Conservation (phyloP, 768 basidiomycete species). For the Myochromella boudieri region DNA sequence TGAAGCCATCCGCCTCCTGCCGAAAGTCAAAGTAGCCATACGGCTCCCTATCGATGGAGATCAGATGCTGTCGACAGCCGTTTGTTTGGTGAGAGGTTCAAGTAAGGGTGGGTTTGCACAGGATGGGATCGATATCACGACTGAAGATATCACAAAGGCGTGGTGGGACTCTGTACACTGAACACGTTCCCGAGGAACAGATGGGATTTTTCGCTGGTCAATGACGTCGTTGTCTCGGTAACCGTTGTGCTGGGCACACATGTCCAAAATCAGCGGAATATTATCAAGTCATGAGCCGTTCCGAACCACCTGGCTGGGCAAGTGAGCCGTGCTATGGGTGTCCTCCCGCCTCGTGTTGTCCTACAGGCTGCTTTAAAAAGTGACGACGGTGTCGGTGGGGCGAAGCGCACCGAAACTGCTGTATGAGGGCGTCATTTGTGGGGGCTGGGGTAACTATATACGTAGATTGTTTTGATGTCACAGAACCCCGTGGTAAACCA, state of each 20-base stretch:
- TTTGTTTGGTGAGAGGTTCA: too few species aligned
- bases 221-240: constrained; percentile 22
- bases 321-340: background rate
- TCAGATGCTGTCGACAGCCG: too few species aligned
- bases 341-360: too few species aligned
- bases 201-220: background rate
- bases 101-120: too few species aligned
- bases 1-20: too few species aligned
- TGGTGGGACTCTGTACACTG: constrained; percentile 3
- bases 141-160: constrained; percentile 7
- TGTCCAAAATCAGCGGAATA: constrained; percentile 6
- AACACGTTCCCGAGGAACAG: constrained; percentile 11
- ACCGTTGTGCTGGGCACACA: constrained; percentile 16
- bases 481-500: constrained; percentile 1
- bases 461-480: too few species aligned
- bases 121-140: background rate
- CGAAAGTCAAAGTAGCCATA: too few species aligned
- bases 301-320: background rate
- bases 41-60: constrained; percentile 10
- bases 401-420: too few species aligned
- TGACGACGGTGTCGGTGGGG: too few species aligned
- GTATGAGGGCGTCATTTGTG: background rate
- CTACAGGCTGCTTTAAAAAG: too few species aligned
- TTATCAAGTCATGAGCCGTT: constrained; percentile 10
- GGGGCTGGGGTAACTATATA: too few species aligned